Evolutionary conservation across 805 yeast species (phyloP), one percentile per base, ranked within the genome.

Genomic region (Tetrapisispora nanseiensis): DNA sequence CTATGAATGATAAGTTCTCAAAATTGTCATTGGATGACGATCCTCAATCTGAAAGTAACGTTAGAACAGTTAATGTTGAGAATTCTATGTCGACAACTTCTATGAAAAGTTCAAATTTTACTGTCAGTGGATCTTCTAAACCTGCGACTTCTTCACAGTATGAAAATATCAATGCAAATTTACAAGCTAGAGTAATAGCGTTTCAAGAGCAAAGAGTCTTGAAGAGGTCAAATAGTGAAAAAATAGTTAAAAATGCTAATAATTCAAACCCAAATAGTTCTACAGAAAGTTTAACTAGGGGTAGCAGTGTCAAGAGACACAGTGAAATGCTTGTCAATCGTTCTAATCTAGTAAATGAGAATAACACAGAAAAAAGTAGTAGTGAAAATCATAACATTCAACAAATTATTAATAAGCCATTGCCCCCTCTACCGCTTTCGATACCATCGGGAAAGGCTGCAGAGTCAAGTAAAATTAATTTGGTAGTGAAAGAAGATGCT

Each of bases 161-260:
- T 41, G 54, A 48, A 38, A 68, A 63, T 41, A 67, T 81, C 39
- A 78, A 74, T 52, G 80, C 92, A 10, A 90, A 84, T 48, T 74
- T 86, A 32, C 96, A 87, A 61, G 96, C 95, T 1, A 70, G 92
- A 48, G 72, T 89, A 29, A 66, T 83, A 59, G 95, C 95, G 0
- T 84, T 89, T 53, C 96, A 87, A 61, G 86, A 85, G 49, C 78
- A 82, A 55, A 74, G 96, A 51, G 79, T 77, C 45, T 64, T 66
- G 38, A 65, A 67, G 39, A 51, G 69, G 32, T 56, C 67, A 6
- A 55, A 63, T 32, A 56, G 65, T 52, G 37, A 27, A 6, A 37
- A 40, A 18, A 13, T 19, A 3, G 27, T 24, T 18, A 39, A 38
- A 30, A 35, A 21, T 28, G 2, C 13, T 28, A 28, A 28, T 29